Evolutionary conservation across 345 rosid genomes (phyloP), one percentile per base, ranked within the genome.

Genomic region (Gossypium mustelinum): DNA sequence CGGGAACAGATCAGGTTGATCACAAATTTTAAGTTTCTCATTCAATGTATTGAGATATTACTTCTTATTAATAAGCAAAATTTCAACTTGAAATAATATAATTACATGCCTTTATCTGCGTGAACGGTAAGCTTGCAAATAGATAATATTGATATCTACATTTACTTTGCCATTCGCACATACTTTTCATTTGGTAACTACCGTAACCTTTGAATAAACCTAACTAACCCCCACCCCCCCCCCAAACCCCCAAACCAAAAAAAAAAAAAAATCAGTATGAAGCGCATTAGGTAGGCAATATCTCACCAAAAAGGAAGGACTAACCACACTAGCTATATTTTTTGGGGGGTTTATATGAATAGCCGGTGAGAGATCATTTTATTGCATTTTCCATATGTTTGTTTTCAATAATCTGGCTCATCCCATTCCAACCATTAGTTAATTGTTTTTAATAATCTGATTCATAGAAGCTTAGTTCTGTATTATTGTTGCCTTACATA

Each of bases 131-230:
- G 10, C 71, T 5, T 41, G 24, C 29, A 1, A 58, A 22, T 22
- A 24, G 29, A 58, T 24, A 8, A 22, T 22, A 65, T 3, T 10
- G 25, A 45, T 45, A 18, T 9, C 27, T 61, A 67, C 22, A 68
- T 24, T 68, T 12, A 7, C 22, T 48, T 68, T 68, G 18, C 56
- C 72, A 11, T 69, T 11, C 59, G 27, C 73, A 20, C 65, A 72
- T 72, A 14, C 66, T 73, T 80, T 57, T 52, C 77, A 66, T 78
- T 80, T 57, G 51, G 63, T 51, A 84, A 75, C 83, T 70, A 73
- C 73, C 75, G 27, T 69, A 41, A 69, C 66, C 70, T 52, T 47
- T 20, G 27, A 71, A 25, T 17, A 60, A 66, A 73, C 81, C 82
- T 61, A 80, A 80, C 74, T 9, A 64, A 34, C 7, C 7, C 39